Evolutionary conservation across 2,329 filamentous ascomycete genomes (phyloP).

Genomic region (Neurospora sp.): DNA sequence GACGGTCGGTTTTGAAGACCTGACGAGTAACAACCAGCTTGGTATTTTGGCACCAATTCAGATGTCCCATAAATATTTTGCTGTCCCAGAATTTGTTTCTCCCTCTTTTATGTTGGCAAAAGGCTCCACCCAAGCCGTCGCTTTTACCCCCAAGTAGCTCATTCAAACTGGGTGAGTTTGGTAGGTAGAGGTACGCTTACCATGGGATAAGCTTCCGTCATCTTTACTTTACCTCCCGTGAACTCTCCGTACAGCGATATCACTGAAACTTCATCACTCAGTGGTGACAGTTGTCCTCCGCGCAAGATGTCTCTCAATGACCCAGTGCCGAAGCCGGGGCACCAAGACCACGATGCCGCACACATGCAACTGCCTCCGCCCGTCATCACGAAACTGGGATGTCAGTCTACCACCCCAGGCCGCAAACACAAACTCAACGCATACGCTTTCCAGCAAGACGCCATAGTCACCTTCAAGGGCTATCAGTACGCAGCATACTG

Average conservation of each 20-base stretch:
- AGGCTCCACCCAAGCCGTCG: too few relatives aligned
- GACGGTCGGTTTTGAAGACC: too few relatives aligned
- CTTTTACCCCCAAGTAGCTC: not conserved
- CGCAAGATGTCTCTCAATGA: not conserved
- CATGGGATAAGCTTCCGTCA: not conserved
- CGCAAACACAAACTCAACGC: conserved; percentile 32
- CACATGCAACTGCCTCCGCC: conserved; percentile 14
- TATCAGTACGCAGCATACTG: conserved; percentile 42
- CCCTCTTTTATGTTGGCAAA: too few relatives aligned
- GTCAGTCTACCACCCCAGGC: conserved; percentile 20
- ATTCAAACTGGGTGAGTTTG: not conserved
- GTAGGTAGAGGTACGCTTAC: not conserved
- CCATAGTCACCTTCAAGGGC: conserved; percentile 33
- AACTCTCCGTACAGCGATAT: not conserved
- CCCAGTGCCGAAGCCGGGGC: not conserved
- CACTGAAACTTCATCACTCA: not conserved
- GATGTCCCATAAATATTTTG: too few relatives aligned
- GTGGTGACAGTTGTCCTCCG: not conserved
- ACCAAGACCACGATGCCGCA: not conserved
- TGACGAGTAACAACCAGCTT: too few relatives aligned
- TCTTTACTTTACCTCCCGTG: not conserved
- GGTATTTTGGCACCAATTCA: too few relatives aligned
- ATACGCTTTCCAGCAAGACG: conserved; percentile 39
- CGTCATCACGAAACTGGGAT: conserved; percentile 23
- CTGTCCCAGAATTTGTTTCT: too few relatives aligned